A percentile compares a stretch with the other conserved stretches of the same genome.
phyloP scores from a whole-genome alignment of 176 grass and related monocot species.

The bread wheat (Triticum aestivum) region DNA sequence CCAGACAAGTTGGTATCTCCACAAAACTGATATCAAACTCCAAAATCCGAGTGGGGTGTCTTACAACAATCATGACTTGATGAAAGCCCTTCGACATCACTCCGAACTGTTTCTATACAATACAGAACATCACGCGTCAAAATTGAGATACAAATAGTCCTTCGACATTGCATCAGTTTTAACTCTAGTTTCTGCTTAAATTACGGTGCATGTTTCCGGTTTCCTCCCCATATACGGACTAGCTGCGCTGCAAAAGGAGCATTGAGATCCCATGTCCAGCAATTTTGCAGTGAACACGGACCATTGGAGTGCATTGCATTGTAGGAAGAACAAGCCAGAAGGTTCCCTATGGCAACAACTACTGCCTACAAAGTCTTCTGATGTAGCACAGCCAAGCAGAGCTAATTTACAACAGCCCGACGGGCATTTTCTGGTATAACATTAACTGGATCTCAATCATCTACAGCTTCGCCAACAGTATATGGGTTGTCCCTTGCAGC shows the following conservation, averaged over 20 bases:
- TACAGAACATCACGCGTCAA: not conserved
- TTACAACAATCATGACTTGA: no score
- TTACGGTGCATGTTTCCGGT: not conserved
- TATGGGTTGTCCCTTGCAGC: conserved; percentile 17
- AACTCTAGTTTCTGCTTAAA: not conserved
- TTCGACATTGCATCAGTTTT: not conserved
- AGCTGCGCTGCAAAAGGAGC: not conserved
- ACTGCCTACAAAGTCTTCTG: conserved; percentile 33
- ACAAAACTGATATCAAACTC: no score
- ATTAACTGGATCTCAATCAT: conserved; percentile 23
- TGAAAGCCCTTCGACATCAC: no score
- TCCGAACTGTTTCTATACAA: not conserved
- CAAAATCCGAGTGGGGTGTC: no score
- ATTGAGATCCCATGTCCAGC: not conserved
- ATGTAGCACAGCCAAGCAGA: not conserved
- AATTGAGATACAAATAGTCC: not conserved
- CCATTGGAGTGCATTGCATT: conserved; percentile 6
- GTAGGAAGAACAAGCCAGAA: conserved; percentile 3
- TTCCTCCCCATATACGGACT: not conserved
- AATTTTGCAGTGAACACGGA: not conserved
- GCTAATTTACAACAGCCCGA: conserved; percentile 30
- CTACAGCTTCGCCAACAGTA: conserved; percentile 21
- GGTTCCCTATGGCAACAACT: not conserved
- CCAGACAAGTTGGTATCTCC: no score
- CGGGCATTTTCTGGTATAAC: not conserved